Base-by-base conservation (phyloP, 169 alveolate genomes). In the Cryptosporidium muris region DNA sequence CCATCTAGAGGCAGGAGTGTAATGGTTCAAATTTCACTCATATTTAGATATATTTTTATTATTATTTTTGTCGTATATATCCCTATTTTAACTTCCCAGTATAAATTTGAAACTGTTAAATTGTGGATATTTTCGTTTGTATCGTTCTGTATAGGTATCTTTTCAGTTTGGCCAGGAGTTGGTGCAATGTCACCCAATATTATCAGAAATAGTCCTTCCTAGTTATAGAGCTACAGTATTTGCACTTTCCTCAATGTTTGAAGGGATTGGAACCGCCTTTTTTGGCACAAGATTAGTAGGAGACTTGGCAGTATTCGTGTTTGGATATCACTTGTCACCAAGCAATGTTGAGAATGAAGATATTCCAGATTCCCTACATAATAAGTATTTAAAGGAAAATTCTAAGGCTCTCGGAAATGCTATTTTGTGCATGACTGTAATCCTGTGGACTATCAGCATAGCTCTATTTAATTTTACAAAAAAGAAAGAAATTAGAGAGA, bases 141-240 rank as follows among this genome's bases (percentile, higher is more conserved):
- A 4, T 74, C 85, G 12, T 74, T 74, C 38, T 36, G 36, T 43
- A 74, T 74, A 45, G 85, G 85, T 4, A 43, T 74, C 4, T 47
- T 74, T 42, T 68, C 85, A 11, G 85, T 66, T 47, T 74, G 85
- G 85, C 85, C 85, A 4, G 85, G 85, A 42, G 60, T 74, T 42
- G 85, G 85, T 16, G 85, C 85, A 12, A 12, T 74, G 85, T 37
- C 40, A 68, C 7, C 85, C 85, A 8, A 54, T 74, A 2, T 60
- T 74, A n/a, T 74, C 74, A 14, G 85, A 74, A 53, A 63, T 74
- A 3, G 48, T 74, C 5, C 74, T 74, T 14, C 85, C 85, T 43
- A 66, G 60, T 34, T 68, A 74, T 8, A 74, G 85, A 58, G 85
- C 85, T 34, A 74, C 85, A 5, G 68, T 74, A n/a, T 74, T 74